Evolutionary conservation across 495 filamentous ascomycete species (phyloP), one percentile per base, ranked within the genome.

Genomic region (Diplogelasinospora grovesii): DNA sequence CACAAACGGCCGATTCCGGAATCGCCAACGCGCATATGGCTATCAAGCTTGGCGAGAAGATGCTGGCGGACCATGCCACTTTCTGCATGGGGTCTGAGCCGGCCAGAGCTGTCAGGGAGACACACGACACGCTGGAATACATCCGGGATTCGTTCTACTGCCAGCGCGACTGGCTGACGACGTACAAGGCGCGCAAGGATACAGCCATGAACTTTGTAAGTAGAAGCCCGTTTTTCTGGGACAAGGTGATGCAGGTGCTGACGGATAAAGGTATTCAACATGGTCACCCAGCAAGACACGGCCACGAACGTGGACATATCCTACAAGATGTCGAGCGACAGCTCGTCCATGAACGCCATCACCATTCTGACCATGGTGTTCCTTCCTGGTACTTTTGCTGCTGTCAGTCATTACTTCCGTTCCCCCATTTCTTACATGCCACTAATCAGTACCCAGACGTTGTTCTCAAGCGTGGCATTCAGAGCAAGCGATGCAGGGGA

Each of bases 151-250:
- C 36, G 22, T 39, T 39, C 22, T 39, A 39, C 22, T 14, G 36
- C 22, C 36, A 39, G 22, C 25, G 27, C 13, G 36, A 39, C 23
- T 39, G 36, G 36, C 36, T 39, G 8, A 11, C 21, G 21, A 39
- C 10, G 10, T 39, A 39, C 36, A 39, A 39, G 22, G 21, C 20
- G 9, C 36, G 36, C 8, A 39, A 39, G 22, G 36, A 39, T 23
- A 39, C 36, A n/a, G 36, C 36, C 2, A 39, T 39, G 36, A 39
- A 39, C 22, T 39, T 39, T 39, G 36, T 39, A 27, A 25, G 36
- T 39, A 26, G 18, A 14, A n/a, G n/a, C n/a, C n/a, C n/a, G n/a
- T n/a, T n/a, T n/a, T n/a, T n/a, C n/a, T n/a, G 11, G n/a, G 29
- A 32, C 29, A 7, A 13, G n/a, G 29, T 13, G 11, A 14, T 11